A percentile compares a stretch with the other conserved stretches of the same genome.
These are phyloP conservation scores for Pseudogymnoascus sp. DNA, from an alignment of 2,329 filamentous ascomycete species.

Conservation along the genomic window DNA sequence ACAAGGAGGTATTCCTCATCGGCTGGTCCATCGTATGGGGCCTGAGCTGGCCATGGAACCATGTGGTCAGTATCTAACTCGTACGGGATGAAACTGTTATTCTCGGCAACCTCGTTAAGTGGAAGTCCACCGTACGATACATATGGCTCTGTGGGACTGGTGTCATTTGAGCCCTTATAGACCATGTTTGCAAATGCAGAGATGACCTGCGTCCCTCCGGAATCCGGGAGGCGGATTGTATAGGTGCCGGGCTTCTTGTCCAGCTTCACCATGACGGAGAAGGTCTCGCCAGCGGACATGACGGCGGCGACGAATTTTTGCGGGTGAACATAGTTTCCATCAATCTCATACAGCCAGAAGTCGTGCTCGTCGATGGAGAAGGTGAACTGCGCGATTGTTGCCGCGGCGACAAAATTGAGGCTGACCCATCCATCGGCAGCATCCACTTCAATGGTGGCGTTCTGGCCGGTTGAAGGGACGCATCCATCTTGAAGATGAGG, in stretches of 20 bases:
- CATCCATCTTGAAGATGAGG: conserved; percentile 20
- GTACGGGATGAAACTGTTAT: conserved; percentile 13
- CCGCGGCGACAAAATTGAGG: conserved; percentile 31
- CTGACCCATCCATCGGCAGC: conserved; percentile 28
- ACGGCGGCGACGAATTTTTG: conserved; percentile 30
- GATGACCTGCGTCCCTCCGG: conserved; percentile 19
- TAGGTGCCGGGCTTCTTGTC: conserved; percentile 31
- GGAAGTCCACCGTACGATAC: conserved; percentile 25
- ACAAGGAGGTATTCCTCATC: conserved; percentile 20
- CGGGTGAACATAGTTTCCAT: conserved; percentile 35
- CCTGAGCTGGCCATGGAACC: conserved; percentile 15
- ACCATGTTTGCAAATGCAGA: conserved; percentile 12
- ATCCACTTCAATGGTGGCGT: conserved; percentile 28
- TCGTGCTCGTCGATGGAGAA: conserved; percentile 36
- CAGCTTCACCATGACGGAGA: conserved; percentile 33
- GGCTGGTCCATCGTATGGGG: neutral
- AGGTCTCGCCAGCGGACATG: neutral
- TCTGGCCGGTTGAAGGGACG: conserved; percentile 20
- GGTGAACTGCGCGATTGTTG: conserved; percentile 19
- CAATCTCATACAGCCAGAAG: conserved; percentile 36
- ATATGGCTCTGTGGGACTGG: conserved; percentile 8
- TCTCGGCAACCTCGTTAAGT: conserved; percentile 22
- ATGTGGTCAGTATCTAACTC: conserved; percentile 11
- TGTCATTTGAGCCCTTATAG: conserved; percentile 12
- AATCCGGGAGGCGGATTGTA: conserved; percentile 26